Percentiles rank a stretch among this genome's conserved stretches.
Evolutionary conservation across 768 basidiomycete genomes (phyloP).

Genomic region (Lentinula raphanica): DNA sequence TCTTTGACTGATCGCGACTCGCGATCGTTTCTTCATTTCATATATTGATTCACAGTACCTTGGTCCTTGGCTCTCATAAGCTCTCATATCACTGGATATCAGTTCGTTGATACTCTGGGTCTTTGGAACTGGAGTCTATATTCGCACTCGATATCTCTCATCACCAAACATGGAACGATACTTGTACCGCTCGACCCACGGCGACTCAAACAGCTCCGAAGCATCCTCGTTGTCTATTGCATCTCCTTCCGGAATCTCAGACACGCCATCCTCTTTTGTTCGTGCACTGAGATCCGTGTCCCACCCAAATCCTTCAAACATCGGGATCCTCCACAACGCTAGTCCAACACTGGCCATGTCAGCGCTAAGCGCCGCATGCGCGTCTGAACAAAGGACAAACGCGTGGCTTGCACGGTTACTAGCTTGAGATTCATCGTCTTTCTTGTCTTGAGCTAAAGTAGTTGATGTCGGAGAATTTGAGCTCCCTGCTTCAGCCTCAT

Average conservation of each 20-base stretch:
- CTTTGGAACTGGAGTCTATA: not conserved
- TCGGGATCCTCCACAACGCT: conserved; percentile 73
- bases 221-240: not conserved
- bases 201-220: not conserved
- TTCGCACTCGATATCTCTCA: not conserved
- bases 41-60: too few species aligned
- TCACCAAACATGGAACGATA: not conserved
- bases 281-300: conserved; percentile 17
- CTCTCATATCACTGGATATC: too few species aligned
- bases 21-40: too few species aligned
- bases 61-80: too few species aligned
- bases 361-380: conserved; percentile 41
- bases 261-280: not conserved
- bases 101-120: too few species aligned
- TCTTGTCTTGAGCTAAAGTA: too few species aligned
- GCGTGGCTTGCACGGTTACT: conserved; percentile 63
- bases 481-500: not conserved
- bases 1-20: too few species aligned
- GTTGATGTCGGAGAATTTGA: too few species aligned
- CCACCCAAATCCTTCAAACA: conserved; percentile 68
- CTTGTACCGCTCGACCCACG: not conserved
- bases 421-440: too few species aligned
- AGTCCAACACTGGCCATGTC: conserved; percentile 63
- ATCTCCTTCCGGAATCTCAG: too few species aligned
- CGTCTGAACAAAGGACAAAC: conserved; percentile 56